Base-by-base conservation (phyloP, 352 stramenopile genomes). In the Pythium volutum region DNA sequence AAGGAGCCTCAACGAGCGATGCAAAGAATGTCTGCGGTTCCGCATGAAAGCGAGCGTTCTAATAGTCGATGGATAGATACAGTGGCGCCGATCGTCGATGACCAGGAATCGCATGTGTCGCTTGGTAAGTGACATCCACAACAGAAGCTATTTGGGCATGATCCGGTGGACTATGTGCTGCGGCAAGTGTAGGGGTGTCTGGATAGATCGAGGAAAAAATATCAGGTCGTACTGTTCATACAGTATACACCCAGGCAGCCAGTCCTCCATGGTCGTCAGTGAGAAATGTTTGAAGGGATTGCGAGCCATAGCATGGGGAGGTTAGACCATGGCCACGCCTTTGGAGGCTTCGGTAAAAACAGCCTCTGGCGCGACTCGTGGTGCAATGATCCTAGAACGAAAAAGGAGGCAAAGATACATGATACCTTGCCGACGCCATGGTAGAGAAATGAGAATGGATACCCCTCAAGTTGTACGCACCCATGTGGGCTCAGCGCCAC, bases 341-440 rank as follows among this genome's bases (percentile, higher is more conserved):
- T 50, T 50, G n/a, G n/a, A 23, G 14, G 43, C 43, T 52, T 52
- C 46, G 46, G 20, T 23, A 38, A 15, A 39, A 52, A 38, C 46
- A 52, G 46, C 46, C 46, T 52, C 38, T 39, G 20, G 1, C 7
- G 7, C 7, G 33, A 38, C 33, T 38, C 33, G 33, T 38, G 33
- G 33, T 7, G 7, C 12, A 14, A 12, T 38, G 33, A 38, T 12
- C 7, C 33, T 7, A 12, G n/a, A n/a, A n/a, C n/a, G n/a, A n/a
- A n/a, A n/a, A n/a, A n/a, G n/a, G n/a, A n/a, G n/a, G n/a, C n/a
- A n/a, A n/a, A n/a, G n/a, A n/a, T n/a, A n/a, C n/a, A n/a, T n/a
- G n/a, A n/a, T n/a, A n/a, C n/a, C n/a, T n/a, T n/a, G n/a, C n/a
- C n/a, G n/a, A n/a, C n/a, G n/a, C n/a, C n/a, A n/a, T n/a, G n/a